These are phyloP conservation scores for Rhododendron williamsianum DNA, from an alignment of 148 eudicot genomes.

Conservation along the genomic window DNA sequence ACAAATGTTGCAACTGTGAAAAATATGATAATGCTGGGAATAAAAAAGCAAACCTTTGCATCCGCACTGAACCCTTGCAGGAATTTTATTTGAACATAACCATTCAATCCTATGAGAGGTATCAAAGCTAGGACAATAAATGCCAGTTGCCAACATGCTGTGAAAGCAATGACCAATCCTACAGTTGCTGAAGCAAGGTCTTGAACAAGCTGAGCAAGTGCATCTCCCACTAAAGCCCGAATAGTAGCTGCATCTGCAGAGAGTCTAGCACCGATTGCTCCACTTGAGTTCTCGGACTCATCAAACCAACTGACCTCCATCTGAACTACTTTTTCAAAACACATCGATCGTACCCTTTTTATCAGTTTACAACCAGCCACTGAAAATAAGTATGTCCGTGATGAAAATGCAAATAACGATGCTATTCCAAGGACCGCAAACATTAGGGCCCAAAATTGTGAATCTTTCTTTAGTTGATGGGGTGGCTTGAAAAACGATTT, in stretches of 20 bases:
- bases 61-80: constrained; percentile 78
- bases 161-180: constrained; percentile 66
- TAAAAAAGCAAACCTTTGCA: constrained; percentile 49
- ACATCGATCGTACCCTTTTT: constrained; percentile 19
- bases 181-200: constrained; percentile 45
- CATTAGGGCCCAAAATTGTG: constrained; percentile 48
- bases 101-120: constrained; percentile 59
- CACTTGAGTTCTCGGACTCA: constrained; percentile 66
- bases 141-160: constrained; percentile 70
- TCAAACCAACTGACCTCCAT: constrained; percentile 92
- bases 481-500: constrained; percentile 35
- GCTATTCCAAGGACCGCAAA: constrained; percentile 26
- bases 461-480: constrained; percentile 29
- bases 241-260: constrained; percentile 72
- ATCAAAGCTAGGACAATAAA: constrained; percentile 57
- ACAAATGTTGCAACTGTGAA: neutral
- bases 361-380: constrained; percentile 47
- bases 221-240: constrained; percentile 73
- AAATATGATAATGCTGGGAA: neutral
- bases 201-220: constrained; percentile 66
- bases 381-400: constrained; percentile 35
- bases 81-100: constrained; percentile 55
- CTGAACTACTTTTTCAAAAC: constrained; percentile 60
- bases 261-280: constrained; percentile 72
- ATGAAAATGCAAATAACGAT: constrained; percentile 28